Evolutionary conservation across 768 basidiomycete species (phyloP).

Genomic region (Lanmaoa rubissima): DNA sequence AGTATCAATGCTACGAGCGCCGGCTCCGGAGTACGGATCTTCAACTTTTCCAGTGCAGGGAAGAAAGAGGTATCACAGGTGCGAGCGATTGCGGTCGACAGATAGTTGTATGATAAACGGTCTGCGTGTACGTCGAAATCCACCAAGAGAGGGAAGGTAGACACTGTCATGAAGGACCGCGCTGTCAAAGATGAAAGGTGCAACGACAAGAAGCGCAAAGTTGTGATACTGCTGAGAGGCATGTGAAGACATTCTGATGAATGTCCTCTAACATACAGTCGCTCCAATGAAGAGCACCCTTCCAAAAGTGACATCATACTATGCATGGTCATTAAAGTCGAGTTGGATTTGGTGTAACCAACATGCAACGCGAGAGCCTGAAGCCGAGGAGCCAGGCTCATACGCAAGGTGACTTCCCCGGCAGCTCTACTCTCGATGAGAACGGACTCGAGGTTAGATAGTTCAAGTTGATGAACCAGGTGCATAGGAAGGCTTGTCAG

Average conservation of each 20-base stretch:
- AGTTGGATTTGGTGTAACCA: slow-evolving; percentile 17
- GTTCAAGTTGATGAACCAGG: background rate
- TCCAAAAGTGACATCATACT: slow-evolving; percentile 27
- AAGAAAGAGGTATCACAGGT: slow-evolving; percentile 25
- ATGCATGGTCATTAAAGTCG: slow-evolving; percentile 24
- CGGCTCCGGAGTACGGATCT: slow-evolving; percentile 37
- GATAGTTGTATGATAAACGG: slow-evolving; percentile 32
- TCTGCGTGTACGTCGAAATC: slow-evolving; percentile 46
- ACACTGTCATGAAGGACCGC: slow-evolving; percentile 37
- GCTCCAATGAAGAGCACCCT: slow-evolving; percentile 28
- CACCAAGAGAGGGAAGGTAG: slow-evolving; percentile 36
- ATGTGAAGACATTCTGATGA: slow-evolving; percentile 28
- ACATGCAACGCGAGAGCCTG: slow-evolving; percentile 37
- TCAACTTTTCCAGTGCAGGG: slow-evolving; percentile 38
- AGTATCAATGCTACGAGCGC: slow-evolving; percentile 37
- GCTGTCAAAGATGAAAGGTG: slow-evolving; percentile 40
- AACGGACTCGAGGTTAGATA: slow-evolving; percentile 17
- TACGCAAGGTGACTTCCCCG: slow-evolving; percentile 11
- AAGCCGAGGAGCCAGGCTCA: slow-evolving; percentile 37
- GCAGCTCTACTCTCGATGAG: slow-evolving; percentile 19
- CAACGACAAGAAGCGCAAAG: slow-evolving; percentile 39
- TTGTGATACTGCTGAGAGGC: slow-evolving; percentile 33
- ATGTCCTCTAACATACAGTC: slow-evolving; percentile 41
- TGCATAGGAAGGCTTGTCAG: background rate
- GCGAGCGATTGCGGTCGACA: slow-evolving; percentile 6